phyloP scores from a whole-genome alignment of 2,329 filamentous ascomycete species.

The Aspergillus sp. region DNA sequence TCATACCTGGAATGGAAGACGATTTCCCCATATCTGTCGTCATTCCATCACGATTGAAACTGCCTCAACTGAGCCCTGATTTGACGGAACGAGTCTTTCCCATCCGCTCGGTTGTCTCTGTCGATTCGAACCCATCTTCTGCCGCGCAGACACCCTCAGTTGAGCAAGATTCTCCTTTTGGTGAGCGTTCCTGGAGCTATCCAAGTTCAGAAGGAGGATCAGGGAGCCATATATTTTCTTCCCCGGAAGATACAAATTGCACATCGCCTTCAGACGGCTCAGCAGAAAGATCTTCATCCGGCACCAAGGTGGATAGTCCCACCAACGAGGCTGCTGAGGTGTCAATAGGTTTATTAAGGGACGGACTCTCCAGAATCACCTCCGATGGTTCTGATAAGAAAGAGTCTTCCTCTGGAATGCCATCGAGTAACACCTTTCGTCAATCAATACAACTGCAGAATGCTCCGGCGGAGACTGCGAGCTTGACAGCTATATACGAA shows the following conservation, averaged over 20 bases:
- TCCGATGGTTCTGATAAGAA: too few relatives aligned
- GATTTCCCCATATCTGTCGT: slow-evolving; percentile 9
- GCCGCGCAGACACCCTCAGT: slow-evolving; percentile 19
- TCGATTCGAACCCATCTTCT: slow-evolving; percentile 49
- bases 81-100: slow-evolving; percentile 67
- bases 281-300: background rate
- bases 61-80: slow-evolving; percentile 24
- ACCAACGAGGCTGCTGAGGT: background rate
- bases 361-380: background rate
- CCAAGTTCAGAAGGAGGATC: slow-evolving; percentile 1
- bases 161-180: slow-evolving; percentile 15
- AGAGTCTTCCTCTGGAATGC: background rate
- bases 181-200: slow-evolving; percentile 6
- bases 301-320: too few relatives aligned
- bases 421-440: slow-evolving; percentile 4
- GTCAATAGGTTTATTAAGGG: background rate
- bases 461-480: too few relatives aligned
- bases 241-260: background rate
- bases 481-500: too few relatives aligned
- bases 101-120: slow-evolving; percentile 69
- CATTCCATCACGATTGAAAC: slow-evolving; percentile 11
- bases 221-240: background rate
- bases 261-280: background rate
- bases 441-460: background rate
- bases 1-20: slow-evolving; percentile 15